Evolutionary conservation across 2,329 filamentous ascomycete species (phyloP).

Genomic region (Mollisia scopiformis): DNA sequence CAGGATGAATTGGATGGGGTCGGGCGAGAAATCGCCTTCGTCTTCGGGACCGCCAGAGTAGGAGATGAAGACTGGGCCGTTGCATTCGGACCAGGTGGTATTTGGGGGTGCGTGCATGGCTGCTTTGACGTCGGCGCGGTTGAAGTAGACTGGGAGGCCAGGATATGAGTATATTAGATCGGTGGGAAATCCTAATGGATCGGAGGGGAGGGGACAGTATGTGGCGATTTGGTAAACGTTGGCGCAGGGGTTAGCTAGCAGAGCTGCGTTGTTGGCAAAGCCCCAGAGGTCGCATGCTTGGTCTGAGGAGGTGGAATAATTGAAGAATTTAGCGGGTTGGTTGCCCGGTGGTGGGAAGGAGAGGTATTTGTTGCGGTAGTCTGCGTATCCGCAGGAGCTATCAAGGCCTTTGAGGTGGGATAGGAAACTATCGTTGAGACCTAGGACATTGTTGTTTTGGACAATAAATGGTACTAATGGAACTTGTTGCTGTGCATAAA

Average conservation of each 20-base stretch:
- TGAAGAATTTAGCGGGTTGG: conserved; percentile 36
- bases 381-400: conserved; percentile 48
- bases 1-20: conserved; percentile 19
- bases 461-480: conserved; percentile 40
- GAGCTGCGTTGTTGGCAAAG: conserved; percentile 33
- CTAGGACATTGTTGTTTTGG: conserved; percentile 44
- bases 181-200: conserved; percentile 39
- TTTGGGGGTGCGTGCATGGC: conserved; percentile 49
- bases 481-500: conserved; percentile 30
- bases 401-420: conserved; percentile 43
- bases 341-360: conserved; percentile 43
- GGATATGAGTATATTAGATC: conserved; percentile 40
- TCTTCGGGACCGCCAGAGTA: conserved; percentile 24
- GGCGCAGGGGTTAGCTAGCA: conserved; percentile 48
- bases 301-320: conserved; percentile 21
- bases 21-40: conserved; percentile 39
- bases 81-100: conserved; percentile 46
- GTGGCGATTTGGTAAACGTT: conserved; percentile 51
- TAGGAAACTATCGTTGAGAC: conserved; percentile 47
- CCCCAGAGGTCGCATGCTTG: conserved; percentile 43
- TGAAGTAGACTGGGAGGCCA: conserved; percentile 51
- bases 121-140: conserved; percentile 52
- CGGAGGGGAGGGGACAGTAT: conserved; percentile 38
- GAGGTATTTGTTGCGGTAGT: conserved; percentile 48
- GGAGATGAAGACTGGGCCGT: conserved; percentile 44